Evolutionary conservation across 805 yeast genomes (phyloP), one percentile per base, ranked within the genome.

Genomic region (Gaillardinia entomophila): DNA sequence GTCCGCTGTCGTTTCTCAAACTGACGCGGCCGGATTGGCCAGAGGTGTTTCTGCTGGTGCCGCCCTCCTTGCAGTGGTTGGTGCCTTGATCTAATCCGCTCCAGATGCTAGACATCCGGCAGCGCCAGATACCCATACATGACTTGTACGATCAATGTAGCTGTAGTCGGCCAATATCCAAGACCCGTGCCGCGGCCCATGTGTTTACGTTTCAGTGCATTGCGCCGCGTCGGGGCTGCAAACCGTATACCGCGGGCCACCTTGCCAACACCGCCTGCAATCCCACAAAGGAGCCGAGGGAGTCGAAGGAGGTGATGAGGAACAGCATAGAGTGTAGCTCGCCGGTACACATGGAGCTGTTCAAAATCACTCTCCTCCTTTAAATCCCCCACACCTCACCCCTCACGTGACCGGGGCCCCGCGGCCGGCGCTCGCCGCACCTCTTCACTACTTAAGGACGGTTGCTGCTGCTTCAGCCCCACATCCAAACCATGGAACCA

Each of bases 61-160:
- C 22, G 60, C 63, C 38, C 40, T 62, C 12, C 58, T 57, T 36
- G 71, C 69, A 32, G 46, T 66, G 16, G 51, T 59, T 24, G 73
- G 64, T 47, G 67, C 59, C 28, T 39, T 43, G 38, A 36, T 43
- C 39, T 43, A 38, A 39, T 13, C 23, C n/a, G n/a, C n/a, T n/a
- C n/a, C n/a, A n/a, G n/a, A n/a, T n/a, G n/a, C n/a, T n/a, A n/a
- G n/a, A n/a, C n/a, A n/a, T n/a, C n/a, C n/a, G n/a, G n/a, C n/a
- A n/a, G n/a, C n/a, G n/a, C n/a, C n/a, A n/a, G n/a, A n/a, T n/a
- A n/a, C n/a, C n/a, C n/a, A n/a, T n/a, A n/a, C n/a, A n/a, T n/a
- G n/a, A n/a, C n/a, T n/a, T n/a, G n/a, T n/a, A n/a, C n/a, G n/a
- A n/a, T n/a, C n/a, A n/a, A n/a, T n/a, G n/a, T n/a, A n/a, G n/a